These are phyloP conservation scores for Triadica sebifera DNA, from an alignment of 345 rosid genomes.

Conservation along the genomic window DNA sequence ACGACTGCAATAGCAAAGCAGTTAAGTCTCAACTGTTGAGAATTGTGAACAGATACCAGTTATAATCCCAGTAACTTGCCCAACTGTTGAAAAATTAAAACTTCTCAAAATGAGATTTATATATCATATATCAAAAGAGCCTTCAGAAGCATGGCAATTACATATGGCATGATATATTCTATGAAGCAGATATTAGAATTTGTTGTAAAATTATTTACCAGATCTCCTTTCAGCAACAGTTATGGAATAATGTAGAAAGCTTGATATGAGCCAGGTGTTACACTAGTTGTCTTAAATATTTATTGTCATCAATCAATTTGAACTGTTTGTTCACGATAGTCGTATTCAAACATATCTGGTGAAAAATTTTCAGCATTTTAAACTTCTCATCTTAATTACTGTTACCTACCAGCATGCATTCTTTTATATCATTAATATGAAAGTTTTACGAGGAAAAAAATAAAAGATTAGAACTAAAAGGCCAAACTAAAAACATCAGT, in stretches of 20 bases:
- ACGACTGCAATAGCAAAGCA: constrained; percentile 30
- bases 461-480: no score
- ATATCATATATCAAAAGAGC: constrained; percentile 16
- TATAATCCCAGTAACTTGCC: constrained; percentile 8
- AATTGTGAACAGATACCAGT: constrained; percentile 11
- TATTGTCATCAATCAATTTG: not conserved
- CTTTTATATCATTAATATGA: no score
- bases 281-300: not conserved
- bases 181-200: constrained; percentile 21
- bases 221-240: not conserved
- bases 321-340: not conserved
- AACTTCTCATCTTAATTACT: not conserved
- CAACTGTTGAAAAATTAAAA: constrained; percentile 15
- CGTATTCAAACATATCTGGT: not conserved
- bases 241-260: constrained; percentile 5
- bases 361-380: not conserved
- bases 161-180: constrained; percentile 25
- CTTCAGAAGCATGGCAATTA: constrained; percentile 17
- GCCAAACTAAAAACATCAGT: no score
- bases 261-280: constrained; percentile 5
- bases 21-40: no score
- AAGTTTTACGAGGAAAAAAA: no score
- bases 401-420: no score
- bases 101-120: constrained; percentile 16
- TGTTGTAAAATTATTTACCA: constrained; percentile 16